These are phyloP conservation scores for Apiotrichum montevideense DNA, from an alignment of 1,284 basidiomycete species.

Conservation along the genomic window DNA sequence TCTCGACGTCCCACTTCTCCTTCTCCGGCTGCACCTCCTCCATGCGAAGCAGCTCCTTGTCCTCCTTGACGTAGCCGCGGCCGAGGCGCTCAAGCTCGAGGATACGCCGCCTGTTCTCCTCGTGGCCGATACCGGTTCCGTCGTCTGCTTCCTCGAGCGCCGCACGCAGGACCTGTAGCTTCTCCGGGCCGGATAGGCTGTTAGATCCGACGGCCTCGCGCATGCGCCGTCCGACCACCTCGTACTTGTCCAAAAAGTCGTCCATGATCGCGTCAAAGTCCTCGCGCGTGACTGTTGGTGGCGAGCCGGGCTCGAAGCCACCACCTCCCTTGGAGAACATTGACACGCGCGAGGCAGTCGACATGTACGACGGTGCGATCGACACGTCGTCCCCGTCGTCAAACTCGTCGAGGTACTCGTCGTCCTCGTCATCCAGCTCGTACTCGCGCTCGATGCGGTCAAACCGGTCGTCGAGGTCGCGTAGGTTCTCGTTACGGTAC, in stretches of 20 bases:
- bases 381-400: constrained; percentile 37
- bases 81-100: constrained; percentile 52
- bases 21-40: constrained; percentile 54
- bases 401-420: constrained; percentile 48
- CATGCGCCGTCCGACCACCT: constrained; percentile 78
- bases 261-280: constrained; percentile 90
- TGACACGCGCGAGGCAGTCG: constrained; percentile 28
- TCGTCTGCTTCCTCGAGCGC: constrained; percentile 61
- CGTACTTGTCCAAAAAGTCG: constrained; percentile 89
- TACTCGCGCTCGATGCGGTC: constrained; percentile 78
- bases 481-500: constrained; percentile 83
- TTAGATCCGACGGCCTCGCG: constrained; percentile 58
- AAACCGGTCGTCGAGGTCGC: constrained; percentile 86
- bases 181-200: constrained; percentile 65
- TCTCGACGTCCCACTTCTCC: constrained; percentile 89
- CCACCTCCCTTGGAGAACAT: constrained; percentile 8
- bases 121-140: constrained; percentile 45
- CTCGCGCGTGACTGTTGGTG: constrained; percentile 69
- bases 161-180: constrained; percentile 68
- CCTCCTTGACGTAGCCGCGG: constrained; percentile 48
- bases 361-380: constrained; percentile 35
- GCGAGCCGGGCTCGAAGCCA: constrained; percentile 17
- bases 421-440: constrained; percentile 54
- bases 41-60: constrained; percentile 28
- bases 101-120: constrained; percentile 58